A percentile compares a stretch with the other conserved stretches of the same genome.
These are phyloP conservation scores for Ophiocytium majus DNA, from an alignment of 352 stramenopile genomes.

Conservation along the genomic window DNA sequence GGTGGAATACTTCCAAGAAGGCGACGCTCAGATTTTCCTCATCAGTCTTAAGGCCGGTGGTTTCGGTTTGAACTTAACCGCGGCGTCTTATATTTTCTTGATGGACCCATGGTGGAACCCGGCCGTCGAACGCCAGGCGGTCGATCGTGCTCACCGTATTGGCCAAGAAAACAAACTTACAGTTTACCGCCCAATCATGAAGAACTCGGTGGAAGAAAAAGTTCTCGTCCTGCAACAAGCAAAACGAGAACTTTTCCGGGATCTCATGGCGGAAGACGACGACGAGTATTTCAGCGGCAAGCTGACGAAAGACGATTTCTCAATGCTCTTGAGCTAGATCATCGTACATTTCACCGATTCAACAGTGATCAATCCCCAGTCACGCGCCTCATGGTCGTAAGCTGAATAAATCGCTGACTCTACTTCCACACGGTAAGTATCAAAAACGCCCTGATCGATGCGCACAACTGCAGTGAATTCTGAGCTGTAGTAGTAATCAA, in stretches of 20 bases:
- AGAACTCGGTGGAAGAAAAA: slow-evolving; percentile 13
- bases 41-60: slow-evolving; percentile 81
- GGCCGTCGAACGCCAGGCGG: slow-evolving; percentile 79
- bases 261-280: slow-evolving; percentile 12
- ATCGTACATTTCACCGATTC: too few species aligned
- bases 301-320: background rate
- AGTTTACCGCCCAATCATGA: slow-evolving; percentile 6
- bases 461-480: too few species aligned
- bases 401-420: too few species aligned
- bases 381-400: too few species aligned
- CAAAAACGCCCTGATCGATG: too few species aligned
- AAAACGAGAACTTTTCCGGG: slow-evolving; percentile 2
- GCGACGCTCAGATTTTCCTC: slow-evolving; percentile 68
- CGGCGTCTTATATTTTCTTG: slow-evolving; percentile 78
- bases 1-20: slow-evolving; percentile 65
- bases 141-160: slow-evolving; percentile 81
- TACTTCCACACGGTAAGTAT: too few species aligned
- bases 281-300: slow-evolving; percentile 10
- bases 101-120: slow-evolving; percentile 88
- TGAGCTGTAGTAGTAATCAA: too few species aligned
- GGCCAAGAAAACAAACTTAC: slow-evolving; percentile 64
- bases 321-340: background rate
- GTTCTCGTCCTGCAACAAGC: slow-evolving; percentile 10
- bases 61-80: slow-evolving; percentile 81
- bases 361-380: too few species aligned